phyloP scores from a whole-genome alignment of 345 rosid genomes.

The Draba incana region DNA sequence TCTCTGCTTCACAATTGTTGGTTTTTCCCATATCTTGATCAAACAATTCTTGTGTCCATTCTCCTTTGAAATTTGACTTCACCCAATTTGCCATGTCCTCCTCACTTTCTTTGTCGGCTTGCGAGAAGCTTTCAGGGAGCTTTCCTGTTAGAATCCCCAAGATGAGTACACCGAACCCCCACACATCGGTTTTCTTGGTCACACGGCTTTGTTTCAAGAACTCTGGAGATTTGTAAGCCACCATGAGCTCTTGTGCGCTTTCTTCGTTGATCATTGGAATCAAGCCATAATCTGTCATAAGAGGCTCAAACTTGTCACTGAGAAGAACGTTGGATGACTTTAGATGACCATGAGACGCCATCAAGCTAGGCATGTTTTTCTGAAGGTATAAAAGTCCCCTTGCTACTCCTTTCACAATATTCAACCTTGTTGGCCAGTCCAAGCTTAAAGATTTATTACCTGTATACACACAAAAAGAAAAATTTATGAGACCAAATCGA shows the following conservation, averaged over 20 bases:
- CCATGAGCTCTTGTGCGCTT: conserved; percentile 75
- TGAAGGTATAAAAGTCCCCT: conserved; percentile 68
- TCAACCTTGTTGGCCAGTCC: conserved; percentile 74
- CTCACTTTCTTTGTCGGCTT: conserved; percentile 45
- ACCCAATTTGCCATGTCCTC: conserved; percentile 65
- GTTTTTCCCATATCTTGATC: conserved; percentile 60
- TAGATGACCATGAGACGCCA: conserved; percentile 87
- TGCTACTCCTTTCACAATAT: conserved; percentile 72
- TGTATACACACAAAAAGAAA: conserved; percentile 30
- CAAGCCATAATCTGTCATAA: conserved; percentile 72
- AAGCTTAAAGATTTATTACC: conserved; percentile 57
- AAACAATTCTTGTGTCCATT: conserved; percentile 45
- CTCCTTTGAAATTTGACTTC: conserved; percentile 37
- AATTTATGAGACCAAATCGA: too few species aligned
- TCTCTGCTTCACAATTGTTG: conserved; percentile 48
- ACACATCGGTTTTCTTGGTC: conserved; percentile 87
- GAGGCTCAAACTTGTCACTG: conserved; percentile 53
- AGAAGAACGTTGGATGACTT: conserved; percentile 89
- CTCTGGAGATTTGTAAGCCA: conserved; percentile 89
- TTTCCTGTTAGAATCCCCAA: conserved; percentile 76
- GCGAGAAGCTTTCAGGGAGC: conserved; percentile 58
- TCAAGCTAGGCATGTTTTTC: conserved; percentile 68
- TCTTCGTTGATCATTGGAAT: conserved; percentile 82
- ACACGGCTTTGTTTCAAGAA: conserved; percentile 59
- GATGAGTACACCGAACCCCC: conserved; percentile 78